phyloP scores from a whole-genome alignment of 2,329 filamentous ascomycete genomes.

The Sporothrix pseudoabietina region DNA sequence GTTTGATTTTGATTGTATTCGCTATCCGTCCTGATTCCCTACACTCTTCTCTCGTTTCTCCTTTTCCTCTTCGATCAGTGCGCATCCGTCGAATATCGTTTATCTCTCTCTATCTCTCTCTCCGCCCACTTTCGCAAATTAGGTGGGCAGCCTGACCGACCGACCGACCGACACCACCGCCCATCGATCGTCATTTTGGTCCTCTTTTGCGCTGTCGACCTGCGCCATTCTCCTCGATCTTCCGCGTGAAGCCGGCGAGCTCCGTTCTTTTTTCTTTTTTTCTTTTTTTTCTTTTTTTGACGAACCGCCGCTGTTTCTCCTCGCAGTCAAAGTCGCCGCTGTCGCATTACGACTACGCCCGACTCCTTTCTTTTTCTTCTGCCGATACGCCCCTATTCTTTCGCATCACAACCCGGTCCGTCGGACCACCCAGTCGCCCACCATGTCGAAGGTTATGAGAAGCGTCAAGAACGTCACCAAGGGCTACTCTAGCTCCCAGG shows the following conservation, averaged over 20 bases:
- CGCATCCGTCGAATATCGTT: slow-evolving; percentile 18
- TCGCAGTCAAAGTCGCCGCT: background rate
- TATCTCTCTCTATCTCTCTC: background rate
- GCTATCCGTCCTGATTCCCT: slow-evolving; percentile 15
- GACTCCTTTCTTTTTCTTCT: background rate
- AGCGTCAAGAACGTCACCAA: slow-evolving; percentile 99
- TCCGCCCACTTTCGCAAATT: slow-evolving; percentile 30
- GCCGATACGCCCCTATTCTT: background rate
- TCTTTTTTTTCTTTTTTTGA: background rate
- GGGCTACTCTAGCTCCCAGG: slow-evolving; percentile 93
- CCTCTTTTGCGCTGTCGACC: background rate
- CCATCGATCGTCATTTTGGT: background rate
- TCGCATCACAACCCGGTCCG: slow-evolving; percentile 21
- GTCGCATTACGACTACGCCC: slow-evolving; percentile 4
- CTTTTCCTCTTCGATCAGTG: slow-evolving; percentile 3
- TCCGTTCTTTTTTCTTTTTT: background rate
- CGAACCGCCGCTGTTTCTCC: background rate
- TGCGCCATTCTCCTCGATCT: background rate
- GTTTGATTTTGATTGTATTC: background rate
- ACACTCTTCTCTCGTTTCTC: slow-evolving; percentile 2
- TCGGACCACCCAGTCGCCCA: slow-evolving; percentile 40
- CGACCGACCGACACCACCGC: background rate
- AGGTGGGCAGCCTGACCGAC: slow-evolving; percentile 21
- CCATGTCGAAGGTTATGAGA: slow-evolving; percentile 95
- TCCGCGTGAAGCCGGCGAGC: slow-evolving; percentile 1